These are phyloP conservation scores for Exophiala oligosperma DNA, from an alignment of 2,329 filamentous ascomycete species.

Conservation along the genomic window DNA sequence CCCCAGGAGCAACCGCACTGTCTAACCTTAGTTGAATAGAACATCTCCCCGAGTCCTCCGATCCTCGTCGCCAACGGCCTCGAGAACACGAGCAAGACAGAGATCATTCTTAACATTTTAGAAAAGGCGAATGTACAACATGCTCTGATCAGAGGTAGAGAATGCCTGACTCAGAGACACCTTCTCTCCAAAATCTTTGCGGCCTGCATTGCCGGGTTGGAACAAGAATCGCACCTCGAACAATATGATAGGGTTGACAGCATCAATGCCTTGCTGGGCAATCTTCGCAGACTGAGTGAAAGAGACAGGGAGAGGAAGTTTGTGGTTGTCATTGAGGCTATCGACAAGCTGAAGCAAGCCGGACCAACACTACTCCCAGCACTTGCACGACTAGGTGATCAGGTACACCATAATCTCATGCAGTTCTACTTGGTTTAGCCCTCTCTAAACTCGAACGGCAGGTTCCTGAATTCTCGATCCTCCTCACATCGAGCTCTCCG, in stretches of 20 bases:
- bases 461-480: conserved; percentile 74
- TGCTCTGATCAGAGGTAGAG: conserved; percentile 43
- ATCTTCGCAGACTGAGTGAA: conserved; percentile 56
- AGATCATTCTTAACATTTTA: conserved; percentile 65
- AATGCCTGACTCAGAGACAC: conserved; percentile 49
- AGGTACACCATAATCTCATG: not conserved
- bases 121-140: conserved; percentile 55
- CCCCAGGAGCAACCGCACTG: not conserved
- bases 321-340: conserved; percentile 82
- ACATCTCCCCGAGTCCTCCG: conserved; percentile 62
- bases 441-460: conserved; percentile 37
- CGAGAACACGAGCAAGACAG: conserved; percentile 82
- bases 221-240: conserved; percentile 42
- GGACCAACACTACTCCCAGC: conserved; percentile 77
- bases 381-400: conserved; percentile 75
- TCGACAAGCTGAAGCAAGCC: conserved; percentile 81
- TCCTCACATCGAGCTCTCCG: conserved; percentile 75
- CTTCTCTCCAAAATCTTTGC: conserved; percentile 48
- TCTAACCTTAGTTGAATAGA: not conserved
- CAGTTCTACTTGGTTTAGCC: too few relatives aligned
- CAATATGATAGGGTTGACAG: conserved; percentile 72
- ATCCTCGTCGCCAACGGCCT: conserved; percentile 81
- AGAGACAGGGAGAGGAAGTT: conserved; percentile 44
- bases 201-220: conserved; percentile 38
- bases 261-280: conserved; percentile 71